phyloP scores from a whole-genome alignment of 177 flowering plant species.

The Vitis hybrid region DNA sequence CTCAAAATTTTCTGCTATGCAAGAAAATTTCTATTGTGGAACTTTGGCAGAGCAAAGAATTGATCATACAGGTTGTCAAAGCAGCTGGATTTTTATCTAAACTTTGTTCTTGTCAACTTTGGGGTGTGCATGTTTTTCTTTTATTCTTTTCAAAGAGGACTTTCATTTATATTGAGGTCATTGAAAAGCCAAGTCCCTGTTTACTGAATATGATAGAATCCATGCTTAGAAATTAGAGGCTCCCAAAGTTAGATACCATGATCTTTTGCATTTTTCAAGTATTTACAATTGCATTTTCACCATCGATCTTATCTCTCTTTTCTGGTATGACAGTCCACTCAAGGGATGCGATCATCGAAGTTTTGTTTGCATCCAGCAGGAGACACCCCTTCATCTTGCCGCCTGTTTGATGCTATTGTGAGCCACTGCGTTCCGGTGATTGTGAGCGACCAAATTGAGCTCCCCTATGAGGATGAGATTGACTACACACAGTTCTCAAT shows the following conservation, averaged over 20 bases:
- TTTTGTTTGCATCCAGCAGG: constrained; percentile 96
- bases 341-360: constrained; percentile 89
- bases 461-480: constrained; percentile 86
- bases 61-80: too few species aligned
- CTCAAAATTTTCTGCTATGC: too few species aligned
- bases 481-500: constrained; percentile 79
- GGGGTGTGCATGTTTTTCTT: too few species aligned
- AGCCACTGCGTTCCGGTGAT: constrained; percentile 98
- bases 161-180: too few species aligned
- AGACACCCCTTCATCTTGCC: constrained; percentile 97
- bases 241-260: not conserved
- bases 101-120: too few species aligned
- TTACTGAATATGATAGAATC: too few species aligned
- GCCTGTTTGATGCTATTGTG: constrained; percentile 92
- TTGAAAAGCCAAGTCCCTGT: too few species aligned
- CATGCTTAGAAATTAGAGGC: too few species aligned
- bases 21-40: too few species aligned
- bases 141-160: too few species aligned
- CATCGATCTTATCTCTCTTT: constrained; percentile 17
- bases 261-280: not conserved
- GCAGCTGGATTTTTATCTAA: too few species aligned
- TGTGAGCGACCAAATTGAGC: constrained; percentile 92
- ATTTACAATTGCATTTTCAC: not conserved
- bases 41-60: too few species aligned
- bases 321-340: constrained; percentile 57